phyloP scores from a whole-genome alignment of 225 moss, liverwort and hornwort species.

The Pseudisothecium myosuroides region DNA sequence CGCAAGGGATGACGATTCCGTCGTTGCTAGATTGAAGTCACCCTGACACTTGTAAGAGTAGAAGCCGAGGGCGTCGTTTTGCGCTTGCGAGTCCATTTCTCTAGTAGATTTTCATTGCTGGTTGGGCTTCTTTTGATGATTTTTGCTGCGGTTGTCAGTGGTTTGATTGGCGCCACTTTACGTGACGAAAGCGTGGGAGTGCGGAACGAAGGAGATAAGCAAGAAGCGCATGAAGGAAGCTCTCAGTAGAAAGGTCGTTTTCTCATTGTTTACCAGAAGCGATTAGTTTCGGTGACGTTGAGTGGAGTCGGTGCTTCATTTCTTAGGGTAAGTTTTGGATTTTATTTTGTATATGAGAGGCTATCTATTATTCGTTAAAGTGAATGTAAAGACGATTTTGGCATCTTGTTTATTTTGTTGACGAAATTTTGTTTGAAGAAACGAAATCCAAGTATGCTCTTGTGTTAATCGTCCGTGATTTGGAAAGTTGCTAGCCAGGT shows the following conservation, averaged over 20 bases:
- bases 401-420: background rate
- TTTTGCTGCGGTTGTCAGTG: background rate
- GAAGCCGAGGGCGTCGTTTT: background rate
- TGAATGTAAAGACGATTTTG: background rate
- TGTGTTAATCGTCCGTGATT: too few relatives aligned
- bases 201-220: background rate
- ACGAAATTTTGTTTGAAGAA: background rate
- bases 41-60: background rate
- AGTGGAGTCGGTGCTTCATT: background rate
- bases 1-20: background rate
- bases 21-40: background rate
- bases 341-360: background rate
- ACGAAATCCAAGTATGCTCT: too few relatives aligned
- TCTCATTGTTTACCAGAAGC: background rate
- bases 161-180: background rate
- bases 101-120: background rate
- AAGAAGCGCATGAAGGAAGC: background rate
- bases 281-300: background rate
- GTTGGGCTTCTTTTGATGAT: background rate
- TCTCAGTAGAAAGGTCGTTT: background rate
- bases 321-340: background rate
- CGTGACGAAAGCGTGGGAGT: background rate
- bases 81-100: background rate
- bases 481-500: background rate
- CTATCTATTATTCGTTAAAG: background rate